Conservation (phyloP, 2,329 filamentous ascomycete species). For the Coniochaeta ligniaria region DNA sequence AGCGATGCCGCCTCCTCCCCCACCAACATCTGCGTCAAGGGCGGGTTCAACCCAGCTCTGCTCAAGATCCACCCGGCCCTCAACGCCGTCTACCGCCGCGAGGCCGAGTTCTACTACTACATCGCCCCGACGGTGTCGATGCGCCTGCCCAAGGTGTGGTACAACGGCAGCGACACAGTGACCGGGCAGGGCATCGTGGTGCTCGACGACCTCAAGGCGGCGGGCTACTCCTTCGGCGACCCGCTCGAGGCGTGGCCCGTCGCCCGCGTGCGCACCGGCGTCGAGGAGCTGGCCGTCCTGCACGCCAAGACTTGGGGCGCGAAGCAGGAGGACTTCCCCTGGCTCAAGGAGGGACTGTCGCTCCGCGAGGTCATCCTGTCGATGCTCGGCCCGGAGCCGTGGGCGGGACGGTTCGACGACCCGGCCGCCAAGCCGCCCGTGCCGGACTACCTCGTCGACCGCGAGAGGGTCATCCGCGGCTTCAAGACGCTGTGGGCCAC, state of each 20-base stretch:
- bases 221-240: constrained; percentile 38
- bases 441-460: constrained; percentile 6
- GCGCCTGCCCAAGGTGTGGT: constrained; percentile 9
- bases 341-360: constrained; percentile 10
- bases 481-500: constrained; percentile 25
- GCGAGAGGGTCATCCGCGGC: constrained; percentile 15
- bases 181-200: constrained; percentile 55
- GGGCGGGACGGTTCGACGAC: constrained; percentile 7
- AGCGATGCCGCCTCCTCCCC: constrained; percentile 11
- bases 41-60: constrained; percentile 53
- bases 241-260: constrained; percentile 22
- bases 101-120: constrained; percentile 14
- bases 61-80: constrained; percentile 10
- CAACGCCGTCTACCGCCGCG: constrained; percentile 18
- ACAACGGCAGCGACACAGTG: constrained; percentile 18
- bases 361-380: constrained; percentile 5
- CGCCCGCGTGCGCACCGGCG: constrained; percentile 16
- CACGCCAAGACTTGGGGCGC: constrained; percentile 31
- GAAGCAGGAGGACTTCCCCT: constrained; percentile 21
- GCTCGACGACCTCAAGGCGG: constrained; percentile 58
- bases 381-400: constrained; percentile 5
- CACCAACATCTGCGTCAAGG: constrained; percentile 32
- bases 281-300: constrained; percentile 30
- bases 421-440: constrained; percentile 7
- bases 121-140: constrained; percentile 15